phyloP scores from a whole-genome alignment of 352 stramenopile species.

The Phytophthora cryptogea region DNA sequence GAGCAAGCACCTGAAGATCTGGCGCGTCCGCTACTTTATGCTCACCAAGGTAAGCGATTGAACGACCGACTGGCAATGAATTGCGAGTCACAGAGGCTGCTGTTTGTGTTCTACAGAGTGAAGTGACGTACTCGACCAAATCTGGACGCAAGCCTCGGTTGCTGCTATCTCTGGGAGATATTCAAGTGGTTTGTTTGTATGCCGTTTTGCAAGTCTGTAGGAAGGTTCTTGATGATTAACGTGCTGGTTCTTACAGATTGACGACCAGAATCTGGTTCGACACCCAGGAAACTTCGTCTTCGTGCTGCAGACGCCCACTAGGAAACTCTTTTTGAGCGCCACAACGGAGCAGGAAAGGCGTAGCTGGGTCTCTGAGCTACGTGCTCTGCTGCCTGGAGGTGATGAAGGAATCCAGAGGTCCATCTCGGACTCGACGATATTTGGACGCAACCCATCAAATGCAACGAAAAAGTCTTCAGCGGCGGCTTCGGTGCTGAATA shows the following conservation, averaged over 20 bases:
- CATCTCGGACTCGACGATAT: slow-evolving; percentile 27
- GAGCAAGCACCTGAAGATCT: slow-evolving; percentile 87
- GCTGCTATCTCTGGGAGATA: slow-evolving; percentile 45
- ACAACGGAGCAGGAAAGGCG: slow-evolving; percentile 75
- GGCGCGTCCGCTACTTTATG: slow-evolving; percentile 88
- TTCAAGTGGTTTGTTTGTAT: slow-evolving; percentile 62
- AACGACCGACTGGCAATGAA: not conserved
- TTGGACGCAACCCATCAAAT: slow-evolving; percentile 50
- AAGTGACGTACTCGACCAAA: slow-evolving; percentile 82
- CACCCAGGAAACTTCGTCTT: slow-evolving; percentile 82
- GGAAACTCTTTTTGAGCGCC: slow-evolving; percentile 69
- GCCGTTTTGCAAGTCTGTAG: too few species aligned
- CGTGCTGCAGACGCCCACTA: slow-evolving; percentile 57
- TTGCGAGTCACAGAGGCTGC: not conserved
- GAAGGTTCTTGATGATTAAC: not conserved
- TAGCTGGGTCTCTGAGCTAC: slow-evolving; percentile 67
- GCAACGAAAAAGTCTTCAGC: slow-evolving; percentile 34
- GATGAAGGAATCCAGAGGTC: slow-evolving; percentile 20
- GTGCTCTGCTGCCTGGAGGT: slow-evolving; percentile 39
- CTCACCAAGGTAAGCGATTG: slow-evolving; percentile 60
- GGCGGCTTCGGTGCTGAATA: slow-evolving; percentile 27
- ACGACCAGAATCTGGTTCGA: slow-evolving; percentile 80
- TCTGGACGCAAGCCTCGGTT: slow-evolving; percentile 77
- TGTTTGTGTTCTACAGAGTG: slow-evolving; percentile 37
- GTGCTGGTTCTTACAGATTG: slow-evolving; percentile 45